These are phyloP conservation scores for Colletotrichum costaricense DNA, from an alignment of 2,329 filamentous ascomycete genomes.

Conservation along the genomic window DNA sequence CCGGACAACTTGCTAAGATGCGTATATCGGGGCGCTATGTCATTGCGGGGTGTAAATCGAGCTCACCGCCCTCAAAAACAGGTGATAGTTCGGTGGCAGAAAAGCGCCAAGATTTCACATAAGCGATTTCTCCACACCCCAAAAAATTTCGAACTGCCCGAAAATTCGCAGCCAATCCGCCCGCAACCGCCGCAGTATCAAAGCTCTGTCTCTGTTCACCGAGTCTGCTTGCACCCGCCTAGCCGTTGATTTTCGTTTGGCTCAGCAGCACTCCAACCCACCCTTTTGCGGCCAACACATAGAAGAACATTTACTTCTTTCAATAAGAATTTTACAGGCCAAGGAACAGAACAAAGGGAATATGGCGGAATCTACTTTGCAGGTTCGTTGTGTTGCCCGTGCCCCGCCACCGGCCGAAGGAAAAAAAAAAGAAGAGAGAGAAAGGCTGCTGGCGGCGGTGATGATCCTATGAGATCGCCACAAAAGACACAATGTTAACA, in stretches of 20 bases:
- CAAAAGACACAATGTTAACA: slow-evolving; percentile 18
- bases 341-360: slow-evolving; percentile 23
- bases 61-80: slow-evolving; percentile 18
- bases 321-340: not conserved
- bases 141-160: slow-evolving; percentile 36
- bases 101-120: slow-evolving; percentile 37
- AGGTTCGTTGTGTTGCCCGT: slow-evolving; percentile 52
- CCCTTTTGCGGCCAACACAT: not conserved
- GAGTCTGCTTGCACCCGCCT: slow-evolving; percentile 18
- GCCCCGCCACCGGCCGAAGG: slow-evolving; percentile 31
- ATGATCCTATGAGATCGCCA: slow-evolving; percentile 14
- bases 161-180: slow-evolving; percentile 36
- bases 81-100: slow-evolving; percentile 14
- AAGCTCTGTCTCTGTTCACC: slow-evolving; percentile 26
- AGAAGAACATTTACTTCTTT: not conserved
- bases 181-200: slow-evolving; percentile 25
- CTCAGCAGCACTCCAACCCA: not conserved
- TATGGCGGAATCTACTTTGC: slow-evolving; percentile 59
- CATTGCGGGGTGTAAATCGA: slow-evolving; percentile 8
- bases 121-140: slow-evolving; percentile 38
- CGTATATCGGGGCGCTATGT: slow-evolving; percentile 23
- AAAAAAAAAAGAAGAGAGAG: slow-evolving; percentile 1
- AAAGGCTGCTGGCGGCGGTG: slow-evolving; percentile 13
- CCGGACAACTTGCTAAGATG: not conserved
- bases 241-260: slow-evolving; percentile 1